Conservation (phyloP, 768 basidiomycete genomes). For the Pisolithus tinctorius region DNA sequence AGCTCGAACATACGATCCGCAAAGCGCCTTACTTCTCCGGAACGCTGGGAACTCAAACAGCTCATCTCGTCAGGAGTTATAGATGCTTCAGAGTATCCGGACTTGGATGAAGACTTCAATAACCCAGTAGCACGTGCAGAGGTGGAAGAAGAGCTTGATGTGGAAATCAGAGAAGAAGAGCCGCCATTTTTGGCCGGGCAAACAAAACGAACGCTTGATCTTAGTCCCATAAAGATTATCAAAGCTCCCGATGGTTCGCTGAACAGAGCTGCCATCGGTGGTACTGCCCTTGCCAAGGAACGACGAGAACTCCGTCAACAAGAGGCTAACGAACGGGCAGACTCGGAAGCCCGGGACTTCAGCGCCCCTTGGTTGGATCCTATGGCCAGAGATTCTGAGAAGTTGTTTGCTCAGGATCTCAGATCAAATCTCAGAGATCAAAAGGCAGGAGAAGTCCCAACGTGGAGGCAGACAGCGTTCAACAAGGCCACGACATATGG, state of each 20-base stretch:
- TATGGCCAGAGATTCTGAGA: constrained; percentile 85
- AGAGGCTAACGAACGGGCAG: constrained; percentile 89
- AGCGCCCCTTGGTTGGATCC: constrained; percentile 97
- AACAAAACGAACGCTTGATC: constrained; percentile 89
- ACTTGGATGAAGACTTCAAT: constrained; percentile 79
- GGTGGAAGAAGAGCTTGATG: constrained; percentile 94
- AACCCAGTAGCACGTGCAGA: constrained; percentile 76
- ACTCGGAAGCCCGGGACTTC: constrained; percentile 92
- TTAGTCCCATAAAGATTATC: constrained; percentile 96
- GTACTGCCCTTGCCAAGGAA: constrained; percentile 91
- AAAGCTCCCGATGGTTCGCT: constrained; percentile 98
- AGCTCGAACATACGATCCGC: constrained; percentile 64
- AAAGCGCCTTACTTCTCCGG: constrained; percentile 89
- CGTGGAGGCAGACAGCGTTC: constrained; percentile 88
- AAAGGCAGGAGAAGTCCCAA: constrained; percentile 73
- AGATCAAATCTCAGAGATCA: constrained; percentile 77
- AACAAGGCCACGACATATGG: constrained; percentile 97
- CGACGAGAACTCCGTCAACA: constrained; percentile 90
- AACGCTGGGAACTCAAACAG: constrained; percentile 99
- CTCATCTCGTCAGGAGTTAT: constrained; percentile 93
- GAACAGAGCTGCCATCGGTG: constrained; percentile 91
- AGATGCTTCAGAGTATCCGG: constrained; percentile 89
- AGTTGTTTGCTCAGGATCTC: constrained; percentile 89
- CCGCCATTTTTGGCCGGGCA: constrained; percentile 94
- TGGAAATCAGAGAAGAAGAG: constrained; percentile 95